These are phyloP conservation scores for Neophaeococcomyces aloes DNA, from an alignment of 2,329 filamentous ascomycete genomes.

Conservation along the genomic window DNA sequence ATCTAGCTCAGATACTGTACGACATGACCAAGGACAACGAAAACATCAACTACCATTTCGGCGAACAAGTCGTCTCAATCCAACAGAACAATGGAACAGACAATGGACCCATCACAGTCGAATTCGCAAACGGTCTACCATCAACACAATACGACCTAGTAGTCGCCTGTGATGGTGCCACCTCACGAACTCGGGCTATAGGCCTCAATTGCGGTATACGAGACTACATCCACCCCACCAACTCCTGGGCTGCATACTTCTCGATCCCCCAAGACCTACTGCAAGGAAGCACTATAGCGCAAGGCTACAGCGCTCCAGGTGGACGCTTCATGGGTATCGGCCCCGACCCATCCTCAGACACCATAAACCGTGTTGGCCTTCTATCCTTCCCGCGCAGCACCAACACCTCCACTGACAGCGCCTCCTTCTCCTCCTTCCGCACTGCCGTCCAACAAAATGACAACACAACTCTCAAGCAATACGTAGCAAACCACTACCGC, in stretches of 20 bases:
- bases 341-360: constrained; percentile 25
- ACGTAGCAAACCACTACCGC: constrained; percentile 22
- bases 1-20: constrained; percentile 25
- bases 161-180: constrained; percentile 40
- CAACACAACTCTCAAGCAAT: constrained; percentile 27
- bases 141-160: constrained; percentile 38
- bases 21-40: constrained; percentile 30
- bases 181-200: constrained; percentile 38
- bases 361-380: constrained; percentile 29
- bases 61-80: constrained; percentile 30
- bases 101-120: constrained; percentile 30
- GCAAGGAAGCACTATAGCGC: constrained; percentile 28
- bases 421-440: too few species aligned
- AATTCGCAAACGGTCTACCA: constrained; percentile 31
- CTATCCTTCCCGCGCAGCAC: constrained; percentile 24
- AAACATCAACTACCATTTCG: constrained; percentile 31
- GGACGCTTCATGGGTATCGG: constrained; percentile 32
- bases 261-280: constrained; percentile 29
- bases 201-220: constrained; percentile 32
- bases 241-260: constrained; percentile 36
- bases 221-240: constrained; percentile 29
- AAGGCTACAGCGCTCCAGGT: constrained; percentile 29
- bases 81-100: constrained; percentile 22
- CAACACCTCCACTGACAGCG: too few species aligned
- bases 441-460: constrained; percentile 30